phyloP scores from a whole-genome alignment of 2,329 filamentous ascomycete species.

The Bipolaris victoriae region DNA sequence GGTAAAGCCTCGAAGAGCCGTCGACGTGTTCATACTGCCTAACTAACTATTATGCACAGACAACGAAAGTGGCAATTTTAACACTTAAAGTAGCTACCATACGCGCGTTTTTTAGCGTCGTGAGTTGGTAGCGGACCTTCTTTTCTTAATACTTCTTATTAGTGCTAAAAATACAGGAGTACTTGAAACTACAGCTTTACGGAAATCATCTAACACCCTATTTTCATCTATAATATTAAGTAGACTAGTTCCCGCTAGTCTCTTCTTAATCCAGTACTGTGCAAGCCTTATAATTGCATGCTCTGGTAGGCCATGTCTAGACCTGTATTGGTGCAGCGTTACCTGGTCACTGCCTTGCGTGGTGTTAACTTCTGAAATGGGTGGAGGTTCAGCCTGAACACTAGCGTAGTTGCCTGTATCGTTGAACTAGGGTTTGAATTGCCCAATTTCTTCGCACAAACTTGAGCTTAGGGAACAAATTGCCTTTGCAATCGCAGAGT shows the following conservation, averaged over 20 bases:
- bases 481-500: no score
- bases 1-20: not conserved
- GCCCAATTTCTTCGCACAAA: no score
- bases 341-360: no score
- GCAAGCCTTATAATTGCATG: slow-evolving; percentile 2
- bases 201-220: slow-evolving; percentile 9
- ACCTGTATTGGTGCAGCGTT: not conserved
- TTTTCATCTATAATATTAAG: slow-evolving; percentile 1
- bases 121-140: slow-evolving; percentile 13
- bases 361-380: no score
- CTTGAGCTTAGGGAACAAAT: no score
- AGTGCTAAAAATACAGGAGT: slow-evolving; percentile 2
- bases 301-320: not conserved
- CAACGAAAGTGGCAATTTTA: not conserved
- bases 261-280: slow-evolving; percentile 10
- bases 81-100: not conserved
- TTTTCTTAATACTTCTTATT: slow-evolving; percentile 5
- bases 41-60: not conserved
- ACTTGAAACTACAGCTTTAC: slow-evolving; percentile 5
- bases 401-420: no score
- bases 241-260: not conserved
- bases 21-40: not conserved
- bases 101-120: not conserved
- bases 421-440: no score
- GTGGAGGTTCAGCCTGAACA: no score